phyloP scores from a whole-genome alignment of 148 eudicot genomes.

The Agrostemma githago region DNA sequence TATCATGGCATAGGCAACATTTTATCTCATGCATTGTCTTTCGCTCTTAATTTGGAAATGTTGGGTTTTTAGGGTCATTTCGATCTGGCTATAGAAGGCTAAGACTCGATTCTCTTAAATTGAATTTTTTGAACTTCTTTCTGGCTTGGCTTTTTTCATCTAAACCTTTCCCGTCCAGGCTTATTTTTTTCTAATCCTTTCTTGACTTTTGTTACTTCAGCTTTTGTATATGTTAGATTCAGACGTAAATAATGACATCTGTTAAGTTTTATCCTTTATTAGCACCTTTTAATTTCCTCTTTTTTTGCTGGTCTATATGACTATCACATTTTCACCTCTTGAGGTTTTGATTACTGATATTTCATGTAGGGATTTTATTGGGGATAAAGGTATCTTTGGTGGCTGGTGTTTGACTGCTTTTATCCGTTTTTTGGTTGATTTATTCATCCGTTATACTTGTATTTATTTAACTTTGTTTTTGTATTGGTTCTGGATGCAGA shows the following conservation, averaged over 20 bases:
- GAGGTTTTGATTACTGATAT: background rate
- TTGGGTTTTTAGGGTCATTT: background rate
- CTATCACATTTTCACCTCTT: background rate
- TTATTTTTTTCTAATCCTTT: background rate
- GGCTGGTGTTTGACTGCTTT: background rate
- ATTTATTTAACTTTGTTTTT: background rate
- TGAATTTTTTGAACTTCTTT: background rate
- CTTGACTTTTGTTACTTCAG: background rate
- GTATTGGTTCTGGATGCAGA: constrained; percentile 42
- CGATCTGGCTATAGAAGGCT: background rate
- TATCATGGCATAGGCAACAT: background rate
- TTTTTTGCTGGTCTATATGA: background rate
- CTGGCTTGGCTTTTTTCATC: background rate
- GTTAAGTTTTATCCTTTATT: background rate
- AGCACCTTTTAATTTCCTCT: background rate
- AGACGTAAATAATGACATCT: background rate
- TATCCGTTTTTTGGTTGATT: background rate
- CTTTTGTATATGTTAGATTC: background rate
- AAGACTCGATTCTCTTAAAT: background rate
- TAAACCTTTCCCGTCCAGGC: background rate
- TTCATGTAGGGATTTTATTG: background rate
- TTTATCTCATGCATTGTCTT: background rate
- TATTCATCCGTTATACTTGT: background rate
- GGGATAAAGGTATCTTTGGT: background rate
- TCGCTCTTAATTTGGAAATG: background rate